Percentiles rank a stretch among this genome's conserved stretches.
Conservation (phyloP, 148 eudicot species). For the Beta vulgaris region DNA sequence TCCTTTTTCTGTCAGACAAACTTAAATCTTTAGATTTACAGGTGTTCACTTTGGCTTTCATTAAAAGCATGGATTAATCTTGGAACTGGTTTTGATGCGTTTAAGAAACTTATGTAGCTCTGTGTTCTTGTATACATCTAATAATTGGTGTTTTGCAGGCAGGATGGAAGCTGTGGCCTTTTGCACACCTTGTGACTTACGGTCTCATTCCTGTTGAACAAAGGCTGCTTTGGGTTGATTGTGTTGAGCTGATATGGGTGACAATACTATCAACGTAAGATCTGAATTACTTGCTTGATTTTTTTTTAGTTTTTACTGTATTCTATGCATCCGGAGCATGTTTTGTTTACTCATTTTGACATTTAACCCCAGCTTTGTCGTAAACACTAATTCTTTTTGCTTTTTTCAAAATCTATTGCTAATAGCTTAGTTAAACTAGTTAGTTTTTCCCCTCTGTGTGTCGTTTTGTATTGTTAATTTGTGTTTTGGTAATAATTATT, state of each 20-base stretch:
- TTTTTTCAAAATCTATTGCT: not conserved
- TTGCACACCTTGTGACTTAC: slow-evolving; percentile 86
- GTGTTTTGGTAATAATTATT: not conserved
- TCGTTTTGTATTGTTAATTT: not conserved
- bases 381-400: not conserved
- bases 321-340: too few relatives aligned
- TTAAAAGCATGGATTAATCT: not conserved
- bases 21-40: not conserved
- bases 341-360: not conserved
- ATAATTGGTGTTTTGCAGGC: slow-evolving; percentile 42
- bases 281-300: not conserved
- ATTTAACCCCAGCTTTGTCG: not conserved
- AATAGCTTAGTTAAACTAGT: not conserved
- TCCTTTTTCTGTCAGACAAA: not conserved
- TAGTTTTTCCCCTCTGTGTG: not conserved
- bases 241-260: slow-evolving; percentile 94
- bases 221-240: slow-evolving; percentile 98
- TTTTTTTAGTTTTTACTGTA: too few relatives aligned
- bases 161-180: slow-evolving; percentile 95
- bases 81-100: not conserved
- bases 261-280: slow-evolving; percentile 96
- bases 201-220: slow-evolving; percentile 89
- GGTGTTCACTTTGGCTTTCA: not conserved
- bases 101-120: not conserved
- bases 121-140: not conserved